Conservation (phyloP, 371 early-diverging fungal genomes). For the Batrachochytrium dendrobatidis region DNA sequence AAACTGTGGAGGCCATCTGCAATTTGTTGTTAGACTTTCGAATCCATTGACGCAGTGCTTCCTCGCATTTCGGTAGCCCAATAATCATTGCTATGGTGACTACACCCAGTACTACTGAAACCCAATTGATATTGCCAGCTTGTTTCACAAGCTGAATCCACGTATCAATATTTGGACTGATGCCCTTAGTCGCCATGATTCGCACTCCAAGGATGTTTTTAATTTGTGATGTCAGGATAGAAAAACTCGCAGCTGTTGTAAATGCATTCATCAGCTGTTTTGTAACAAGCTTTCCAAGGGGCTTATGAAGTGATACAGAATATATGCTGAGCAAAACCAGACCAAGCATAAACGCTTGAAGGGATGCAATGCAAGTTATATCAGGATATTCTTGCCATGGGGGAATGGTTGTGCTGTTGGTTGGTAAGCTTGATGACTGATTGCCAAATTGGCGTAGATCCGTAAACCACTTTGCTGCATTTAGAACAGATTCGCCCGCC, state of each 20-base stretch:
- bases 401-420: neutral
- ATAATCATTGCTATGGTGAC: neutral
- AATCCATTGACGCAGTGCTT: too few relatives aligned
- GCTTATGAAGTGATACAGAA: neutral
- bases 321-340: neutral
- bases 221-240: neutral
- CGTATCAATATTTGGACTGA: neutral
- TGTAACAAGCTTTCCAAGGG: neutral
- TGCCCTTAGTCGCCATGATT: neutral
- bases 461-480: neutral
- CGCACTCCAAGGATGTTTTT: neutral
- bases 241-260: neutral
- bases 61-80: too few relatives aligned
- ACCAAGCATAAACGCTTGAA: neutral
- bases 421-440: neutral
- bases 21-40: too few relatives aligned
- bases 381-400: neutral
- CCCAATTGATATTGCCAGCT: neutral
- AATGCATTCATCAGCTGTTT: neutral
- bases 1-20: too few relatives aligned
- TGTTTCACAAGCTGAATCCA: neutral
- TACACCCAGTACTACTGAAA: neutral
- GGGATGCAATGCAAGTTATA: neutral
- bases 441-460: neutral
- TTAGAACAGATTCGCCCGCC: neutral